phyloP scores from a whole-genome alignment of 2,329 filamentous ascomycete species.

The Penicillium nordicum region DNA sequence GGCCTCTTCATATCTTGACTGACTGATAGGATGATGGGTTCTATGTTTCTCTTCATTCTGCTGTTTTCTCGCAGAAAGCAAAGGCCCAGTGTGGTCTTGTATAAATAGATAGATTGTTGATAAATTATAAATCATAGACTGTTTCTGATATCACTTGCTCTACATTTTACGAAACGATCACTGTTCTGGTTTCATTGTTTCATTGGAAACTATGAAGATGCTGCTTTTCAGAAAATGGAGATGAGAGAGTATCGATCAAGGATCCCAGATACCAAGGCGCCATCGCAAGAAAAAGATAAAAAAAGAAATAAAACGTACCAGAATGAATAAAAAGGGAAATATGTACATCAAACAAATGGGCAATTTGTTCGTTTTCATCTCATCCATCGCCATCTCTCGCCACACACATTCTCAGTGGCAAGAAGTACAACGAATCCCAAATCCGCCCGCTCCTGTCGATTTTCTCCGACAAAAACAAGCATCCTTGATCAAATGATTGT shows the following conservation, averaged over 20 bases:
- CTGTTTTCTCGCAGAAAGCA: not conserved
- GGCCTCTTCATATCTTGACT: not conserved
- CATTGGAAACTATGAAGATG: conserved; percentile 26
- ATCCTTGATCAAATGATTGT: conserved; percentile 23
- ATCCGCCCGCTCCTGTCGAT: not conserved
- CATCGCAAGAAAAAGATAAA: conserved; percentile 21
- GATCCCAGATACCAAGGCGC: conserved; percentile 24
- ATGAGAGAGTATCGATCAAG: conserved; percentile 23
- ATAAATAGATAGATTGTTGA: conserved; percentile 17
- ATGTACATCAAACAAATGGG: conserved; percentile 29
- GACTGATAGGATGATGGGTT: too few species aligned
- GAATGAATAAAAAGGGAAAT: conserved; percentile 12
- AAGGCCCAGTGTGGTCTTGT: conserved; percentile 8
- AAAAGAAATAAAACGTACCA: conserved; percentile 9
- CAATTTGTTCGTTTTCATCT: conserved; percentile 22
- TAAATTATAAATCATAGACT: conserved; percentile 8
- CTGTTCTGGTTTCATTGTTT: conserved; percentile 21
- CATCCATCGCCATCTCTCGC: not conserved
- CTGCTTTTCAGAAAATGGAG: conserved; percentile 17
- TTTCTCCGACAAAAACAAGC: not conserved
- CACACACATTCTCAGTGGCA: not conserved
- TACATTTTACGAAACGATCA: not conserved
- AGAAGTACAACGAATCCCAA: not conserved
- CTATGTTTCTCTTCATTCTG: not conserved
- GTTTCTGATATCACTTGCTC: not conserved